Evolutionary conservation across 495 filamentous ascomycete genomes (phyloP).

Genomic region (Aspergillus steynii): DNA sequence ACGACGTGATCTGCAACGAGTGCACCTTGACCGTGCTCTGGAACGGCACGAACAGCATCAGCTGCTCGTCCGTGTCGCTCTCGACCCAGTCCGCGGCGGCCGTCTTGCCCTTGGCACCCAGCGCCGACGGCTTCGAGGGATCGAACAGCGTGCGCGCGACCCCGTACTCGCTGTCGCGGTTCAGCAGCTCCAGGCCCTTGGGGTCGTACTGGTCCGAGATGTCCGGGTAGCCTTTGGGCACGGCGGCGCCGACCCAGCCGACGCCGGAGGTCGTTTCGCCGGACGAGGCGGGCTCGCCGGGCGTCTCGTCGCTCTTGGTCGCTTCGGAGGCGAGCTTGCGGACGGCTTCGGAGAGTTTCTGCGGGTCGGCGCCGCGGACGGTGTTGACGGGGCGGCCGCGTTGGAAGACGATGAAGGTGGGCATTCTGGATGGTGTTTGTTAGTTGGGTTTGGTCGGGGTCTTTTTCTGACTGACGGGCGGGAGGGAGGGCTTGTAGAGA

Average conservation of each 20-base stretch:
- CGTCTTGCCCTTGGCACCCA: slow-evolving; percentile 57
- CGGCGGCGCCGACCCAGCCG: slow-evolving; percentile 68
- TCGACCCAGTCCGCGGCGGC: slow-evolving; percentile 81
- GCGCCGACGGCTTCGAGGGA: slow-evolving; percentile 60
- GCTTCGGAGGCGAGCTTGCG: slow-evolving; percentile 73
- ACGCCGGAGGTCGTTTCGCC: slow-evolving; percentile 40
- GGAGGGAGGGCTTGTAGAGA: not conserved
- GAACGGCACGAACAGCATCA: slow-evolving; percentile 93
- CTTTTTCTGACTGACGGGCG: not conserved
- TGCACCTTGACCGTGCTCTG: slow-evolving; percentile 87
- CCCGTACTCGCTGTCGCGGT: slow-evolving; percentile 72
- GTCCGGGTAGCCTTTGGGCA: slow-evolving; percentile 80
- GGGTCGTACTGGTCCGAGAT: slow-evolving; percentile 79
- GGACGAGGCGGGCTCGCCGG: slow-evolving; percentile 37
- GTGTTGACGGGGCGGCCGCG: slow-evolving; percentile 64
- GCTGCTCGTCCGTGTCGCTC: slow-evolving; percentile 97
- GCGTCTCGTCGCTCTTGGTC: slow-evolving; percentile 51
- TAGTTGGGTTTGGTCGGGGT: slow-evolving; percentile 2
- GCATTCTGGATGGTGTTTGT: slow-evolving; percentile 45
- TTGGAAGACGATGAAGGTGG: slow-evolving; percentile 92
- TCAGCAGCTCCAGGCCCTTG: slow-evolving; percentile 82
- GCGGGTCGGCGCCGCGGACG: slow-evolving; percentile 71
- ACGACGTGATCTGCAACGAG: slow-evolving; percentile 84
- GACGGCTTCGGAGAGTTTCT: slow-evolving; percentile 66
- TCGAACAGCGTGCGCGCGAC: slow-evolving; percentile 73